A percentile compares a stretch with the other conserved stretches of the same genome.
These are phyloP conservation scores for Triticum timopheevii DNA, from an alignment of 176 grass and related monocot genomes.

Conservation along the genomic window DNA sequence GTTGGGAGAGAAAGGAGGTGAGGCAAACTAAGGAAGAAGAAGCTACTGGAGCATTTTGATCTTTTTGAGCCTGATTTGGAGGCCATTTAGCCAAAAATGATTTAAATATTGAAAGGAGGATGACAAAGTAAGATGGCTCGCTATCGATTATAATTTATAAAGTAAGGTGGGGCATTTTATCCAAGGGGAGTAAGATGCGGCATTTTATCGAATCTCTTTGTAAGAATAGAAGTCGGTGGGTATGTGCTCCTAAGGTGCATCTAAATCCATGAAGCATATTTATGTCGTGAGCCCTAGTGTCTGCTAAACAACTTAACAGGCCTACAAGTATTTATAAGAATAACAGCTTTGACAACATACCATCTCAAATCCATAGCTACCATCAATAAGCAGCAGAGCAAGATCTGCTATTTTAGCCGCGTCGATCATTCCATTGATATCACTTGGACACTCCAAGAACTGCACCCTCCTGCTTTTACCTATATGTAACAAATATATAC, in stretches of 20 bases:
- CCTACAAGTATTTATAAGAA: conserved; percentile 20
- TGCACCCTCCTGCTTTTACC: conserved; percentile 92
- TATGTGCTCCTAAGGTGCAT: background rate
- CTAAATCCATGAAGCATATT: background rate
- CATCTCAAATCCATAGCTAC: conserved; percentile 99
- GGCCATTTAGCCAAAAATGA: background rate
- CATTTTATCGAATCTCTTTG: background rate
- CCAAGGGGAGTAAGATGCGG: background rate
- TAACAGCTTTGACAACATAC: conserved; percentile 43
- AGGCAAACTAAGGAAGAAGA: background rate
- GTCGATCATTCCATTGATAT: conserved; percentile 98
- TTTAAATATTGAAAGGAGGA: background rate
- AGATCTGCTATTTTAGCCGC: conserved; percentile 99
- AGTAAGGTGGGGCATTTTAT: background rate
- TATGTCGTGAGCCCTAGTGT: background rate
- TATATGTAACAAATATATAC: conserved; percentile 34
- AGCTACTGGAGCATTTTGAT: background rate
- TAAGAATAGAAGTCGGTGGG: background rate
- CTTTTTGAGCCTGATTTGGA: background rate
- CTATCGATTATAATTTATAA: background rate
- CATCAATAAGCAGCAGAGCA: conserved; percentile 87
- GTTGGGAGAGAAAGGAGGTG: background rate
- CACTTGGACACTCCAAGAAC: conserved; percentile 95
- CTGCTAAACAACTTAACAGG: conserved; percentile 1
- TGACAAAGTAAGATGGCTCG: background rate